Evolutionary conservation across 2,329 filamentous ascomycete species (phyloP).

Genomic region (Colletotrichum sp.): DNA sequence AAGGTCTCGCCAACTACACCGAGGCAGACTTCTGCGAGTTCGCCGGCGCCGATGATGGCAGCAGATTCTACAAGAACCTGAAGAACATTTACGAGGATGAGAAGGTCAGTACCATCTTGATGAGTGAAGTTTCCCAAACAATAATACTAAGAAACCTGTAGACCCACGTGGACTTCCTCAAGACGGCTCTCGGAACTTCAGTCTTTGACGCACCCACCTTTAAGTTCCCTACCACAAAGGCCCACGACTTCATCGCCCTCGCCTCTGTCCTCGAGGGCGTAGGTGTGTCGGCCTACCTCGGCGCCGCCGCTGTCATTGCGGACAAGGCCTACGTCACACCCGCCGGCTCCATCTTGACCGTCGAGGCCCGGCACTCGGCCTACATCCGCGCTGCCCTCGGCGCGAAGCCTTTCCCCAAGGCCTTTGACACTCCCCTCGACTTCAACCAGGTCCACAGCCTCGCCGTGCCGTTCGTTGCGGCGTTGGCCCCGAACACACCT

Average conservation of each 20-base stretch:
- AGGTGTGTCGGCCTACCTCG: slow-evolving; percentile 68
- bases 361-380: slow-evolving; percentile 68
- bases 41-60: slow-evolving; percentile 43
- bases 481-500: slow-evolving; percentile 60
- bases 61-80: slow-evolving; percentile 62
- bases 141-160: slow-evolving; percentile 9
- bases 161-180: slow-evolving; percentile 63
- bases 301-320: slow-evolving; percentile 63
- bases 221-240: slow-evolving; percentile 61
- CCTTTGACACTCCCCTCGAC: slow-evolving; percentile 65
- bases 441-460: slow-evolving; percentile 68
- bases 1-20: slow-evolving; percentile 64
- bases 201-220: slow-evolving; percentile 44
- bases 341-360: slow-evolving; percentile 67
- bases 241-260: slow-evolving; percentile 63
- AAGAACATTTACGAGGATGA: slow-evolving; percentile 63
- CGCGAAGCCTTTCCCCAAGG: slow-evolving; percentile 59
- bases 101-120: slow-evolving; percentile 18
- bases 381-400: slow-evolving; percentile 59
- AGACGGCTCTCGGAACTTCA: slow-evolving; percentile 50
- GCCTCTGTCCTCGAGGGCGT: slow-evolving; percentile 70
- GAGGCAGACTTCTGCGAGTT: slow-evolving; percentile 55
- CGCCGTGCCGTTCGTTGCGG: slow-evolving; percentile 65
- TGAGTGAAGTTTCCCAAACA: neutral
- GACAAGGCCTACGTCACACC: slow-evolving; percentile 63